Evolutionary conservation across 139 green algal species (phyloP), one percentile per base, ranked within the genome.

Genomic region (Mychonastes homosphaera): DNA sequence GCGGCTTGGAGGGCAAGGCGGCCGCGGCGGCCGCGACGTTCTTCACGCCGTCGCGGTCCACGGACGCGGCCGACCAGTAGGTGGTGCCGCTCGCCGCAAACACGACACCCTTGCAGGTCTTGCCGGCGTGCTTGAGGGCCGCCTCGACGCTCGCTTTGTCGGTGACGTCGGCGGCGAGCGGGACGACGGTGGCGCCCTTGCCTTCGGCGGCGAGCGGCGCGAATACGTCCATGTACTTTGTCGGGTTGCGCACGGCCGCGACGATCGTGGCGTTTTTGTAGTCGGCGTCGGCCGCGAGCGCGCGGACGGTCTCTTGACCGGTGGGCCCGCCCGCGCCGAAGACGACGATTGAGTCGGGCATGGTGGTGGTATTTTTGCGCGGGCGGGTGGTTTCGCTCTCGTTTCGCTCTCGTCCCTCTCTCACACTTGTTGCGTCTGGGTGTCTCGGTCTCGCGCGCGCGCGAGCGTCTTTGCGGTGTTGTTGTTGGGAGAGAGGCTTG

Each of bases 41-140:
- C n/a, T 78, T 82, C 6, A 23, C 53, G 3, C 85, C 76, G 6
- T 83, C n/a, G 23, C 55, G 62, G 43, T 87, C 79, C 1, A 87
- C 80, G 16, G 44, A 26, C 4, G 44, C 36, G 5, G 78, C 66
- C 18, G 64, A 73, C 52, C 56, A 83, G 51, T 73, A 85, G 28
- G 62, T 67, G 13, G 39, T 60, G 6, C 75, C 80, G 24, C 58
- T 71, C 0, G 76, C 76, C 4, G 80, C 73, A 63, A 83, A 85
- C 3, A 87, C 80, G 27, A 71, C 64, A 12, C 60, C 53, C 16
- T 48, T 43, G 7, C 19, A 18, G 51, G 21, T 32, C 6, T 40
- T 12, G 47, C 13, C 21, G 21, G 56, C 68, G 32, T 21, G 59
- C 41, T 6, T 29, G 19, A 48, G 59, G 8, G 62, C 69, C 1